Conservation (phyloP, 2,329 filamentous ascomycete species). For the Alternaria sp. region DNA sequence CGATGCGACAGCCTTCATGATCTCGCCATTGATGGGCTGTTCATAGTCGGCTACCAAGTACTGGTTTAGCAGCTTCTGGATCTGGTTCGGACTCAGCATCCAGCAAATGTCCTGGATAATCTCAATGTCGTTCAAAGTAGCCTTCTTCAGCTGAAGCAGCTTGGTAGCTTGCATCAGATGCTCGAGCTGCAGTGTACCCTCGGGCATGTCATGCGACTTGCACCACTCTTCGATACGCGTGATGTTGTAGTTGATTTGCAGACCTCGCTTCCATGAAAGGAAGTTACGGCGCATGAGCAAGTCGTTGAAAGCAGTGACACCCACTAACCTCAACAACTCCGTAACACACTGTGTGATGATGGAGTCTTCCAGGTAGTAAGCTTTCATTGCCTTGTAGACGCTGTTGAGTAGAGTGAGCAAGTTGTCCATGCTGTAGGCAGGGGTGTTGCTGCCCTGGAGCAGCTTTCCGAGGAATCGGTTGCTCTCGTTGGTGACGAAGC, state of each 20-base stretch:
- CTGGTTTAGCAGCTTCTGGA: constrained; percentile 98
- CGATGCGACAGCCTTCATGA: constrained; percentile 99
- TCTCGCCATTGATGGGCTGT: constrained; percentile 98
- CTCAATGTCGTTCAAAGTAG: constrained; percentile 97
- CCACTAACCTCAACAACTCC: constrained; percentile 89
- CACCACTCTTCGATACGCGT: constrained; percentile 99
- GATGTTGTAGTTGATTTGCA: constrained; percentile 99
- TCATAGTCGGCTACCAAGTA: constrained; percentile 99
- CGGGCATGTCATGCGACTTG: constrained; percentile 99
- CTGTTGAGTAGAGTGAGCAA: constrained; percentile 93
- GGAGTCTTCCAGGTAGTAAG: constrained; percentile 93
- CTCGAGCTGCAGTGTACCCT: constrained; percentile 95
- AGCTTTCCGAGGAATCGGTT: constrained; percentile 98
- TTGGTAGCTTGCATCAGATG: constrained; percentile 99
- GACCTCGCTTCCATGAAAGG: constrained; percentile 97
- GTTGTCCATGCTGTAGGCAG: constrained; percentile 99
- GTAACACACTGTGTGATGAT: constrained; percentile 97
- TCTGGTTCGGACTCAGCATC: constrained; percentile 99
- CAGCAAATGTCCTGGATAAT: constrained; percentile 99
- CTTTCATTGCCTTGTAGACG: constrained; percentile 98
- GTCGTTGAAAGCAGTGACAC: constrained; percentile 98
- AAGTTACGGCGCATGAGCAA: constrained; percentile 97
- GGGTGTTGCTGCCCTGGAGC: constrained; percentile 84
- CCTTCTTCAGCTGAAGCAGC: constrained; percentile 97
- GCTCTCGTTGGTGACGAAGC: constrained; percentile 98